A percentile compares a stretch with the other conserved stretches of the same genome.
phyloP scores from a whole-genome alignment of 140 eudicot genomes.

The Senecio squalidus region DNA sequence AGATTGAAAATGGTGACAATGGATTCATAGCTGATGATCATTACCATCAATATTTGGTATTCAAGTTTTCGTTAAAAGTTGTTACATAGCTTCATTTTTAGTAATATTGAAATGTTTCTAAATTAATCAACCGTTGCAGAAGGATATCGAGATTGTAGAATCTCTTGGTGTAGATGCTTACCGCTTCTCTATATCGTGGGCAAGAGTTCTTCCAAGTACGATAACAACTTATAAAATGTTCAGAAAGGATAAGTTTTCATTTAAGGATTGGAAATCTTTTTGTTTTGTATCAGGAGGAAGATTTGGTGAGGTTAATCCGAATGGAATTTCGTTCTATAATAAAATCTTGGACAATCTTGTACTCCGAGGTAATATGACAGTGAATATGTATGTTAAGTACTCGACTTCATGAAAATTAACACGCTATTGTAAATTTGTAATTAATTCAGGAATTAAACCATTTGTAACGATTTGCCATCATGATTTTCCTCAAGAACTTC shows the following conservation, averaged over 20 bases:
- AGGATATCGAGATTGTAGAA: conserved; percentile 48
- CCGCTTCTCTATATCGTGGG: conserved; percentile 53
- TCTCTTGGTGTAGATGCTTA: conserved; percentile 53
- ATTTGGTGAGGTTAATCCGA: no score
- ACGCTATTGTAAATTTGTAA: conserved; percentile 3
- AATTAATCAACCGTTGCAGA: no score
- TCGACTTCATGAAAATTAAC: background rate
- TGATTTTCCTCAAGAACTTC: conserved; percentile 70
- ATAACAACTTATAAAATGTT: background rate
- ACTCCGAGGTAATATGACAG: conserved; percentile 38
- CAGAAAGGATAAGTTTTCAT: background rate
- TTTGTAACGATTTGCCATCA: conserved; percentile 67
- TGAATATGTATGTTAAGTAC: background rate
- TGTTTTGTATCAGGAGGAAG: no score
- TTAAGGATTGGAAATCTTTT: conserved; percentile 11
- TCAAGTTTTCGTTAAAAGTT: conserved; percentile 1
- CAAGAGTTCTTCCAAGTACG: conserved; percentile 65
- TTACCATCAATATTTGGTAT: conserved; percentile 71
- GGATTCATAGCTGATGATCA: conserved; percentile 61
- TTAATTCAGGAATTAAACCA: conserved; percentile 55
- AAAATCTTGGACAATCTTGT: conserved; percentile 52
- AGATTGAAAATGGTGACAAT: background rate
- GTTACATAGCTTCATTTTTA: no score
- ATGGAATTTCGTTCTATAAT: conserved; percentile 54
- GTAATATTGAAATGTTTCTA: background rate